Conservation (phyloP, 441 rosid genomes). For the Eutrema salsugineum region DNA sequence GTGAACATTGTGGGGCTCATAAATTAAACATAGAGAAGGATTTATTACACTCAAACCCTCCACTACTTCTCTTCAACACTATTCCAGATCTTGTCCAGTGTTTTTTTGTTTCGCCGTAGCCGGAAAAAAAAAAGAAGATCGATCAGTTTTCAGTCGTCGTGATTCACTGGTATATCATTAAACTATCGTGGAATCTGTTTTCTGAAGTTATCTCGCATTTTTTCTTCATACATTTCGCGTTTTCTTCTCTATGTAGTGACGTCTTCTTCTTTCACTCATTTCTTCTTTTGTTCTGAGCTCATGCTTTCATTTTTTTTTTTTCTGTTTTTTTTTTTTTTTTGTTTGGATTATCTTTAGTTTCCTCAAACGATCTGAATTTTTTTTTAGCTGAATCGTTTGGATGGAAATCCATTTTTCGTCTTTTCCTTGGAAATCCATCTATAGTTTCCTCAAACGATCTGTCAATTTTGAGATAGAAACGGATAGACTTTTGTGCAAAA, state of each 20-base stretch:
- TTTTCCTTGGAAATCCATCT: too few species aligned
- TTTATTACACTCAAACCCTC: background rate
- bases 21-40: background rate
- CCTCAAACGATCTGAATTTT: background rate
- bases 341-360: background rate
- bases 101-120: background rate
- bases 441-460: too few species aligned
- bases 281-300: background rate
- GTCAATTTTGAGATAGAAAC: too few species aligned
- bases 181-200: background rate
- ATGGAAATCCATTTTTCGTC: background rate
- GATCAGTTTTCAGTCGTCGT: background rate
- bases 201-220: background rate
- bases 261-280: background rate
- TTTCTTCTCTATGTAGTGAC: background rate
- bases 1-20: too few species aligned
- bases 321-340: background rate
- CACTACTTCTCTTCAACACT: background rate
- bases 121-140: background rate
- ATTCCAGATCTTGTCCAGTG: background rate
- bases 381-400: background rate
- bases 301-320: background rate
- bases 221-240: background rate
- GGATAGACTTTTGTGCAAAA: too few species aligned
- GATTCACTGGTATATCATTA: background rate